Percentiles rank a stretch among this genome's conserved stretches.
Conservation (phyloP, 352 stramenopile genomes). For the Phytophthora constricta region DNA sequence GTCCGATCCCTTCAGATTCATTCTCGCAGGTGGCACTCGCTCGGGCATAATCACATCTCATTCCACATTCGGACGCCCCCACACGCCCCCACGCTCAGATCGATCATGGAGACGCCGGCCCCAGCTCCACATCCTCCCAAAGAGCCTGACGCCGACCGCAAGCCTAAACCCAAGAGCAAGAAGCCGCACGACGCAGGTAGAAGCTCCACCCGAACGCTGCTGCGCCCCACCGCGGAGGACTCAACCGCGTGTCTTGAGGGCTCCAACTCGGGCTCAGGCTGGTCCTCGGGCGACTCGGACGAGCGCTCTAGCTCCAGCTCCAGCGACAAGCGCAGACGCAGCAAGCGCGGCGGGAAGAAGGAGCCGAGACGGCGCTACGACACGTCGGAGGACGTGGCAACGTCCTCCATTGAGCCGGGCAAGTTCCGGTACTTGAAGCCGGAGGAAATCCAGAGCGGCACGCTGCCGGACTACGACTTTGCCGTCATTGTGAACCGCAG, state of each 20-base stretch:
- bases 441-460: conserved; percentile 72
- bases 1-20: too few species aligned
- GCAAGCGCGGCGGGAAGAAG: conserved; percentile 14
- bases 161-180: conserved; percentile 14
- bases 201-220: not conserved
- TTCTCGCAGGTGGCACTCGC: too few species aligned
- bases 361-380: conserved; percentile 5
- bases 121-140: not conserved
- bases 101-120: too few species aligned
- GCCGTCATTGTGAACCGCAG: conserved; percentile 81
- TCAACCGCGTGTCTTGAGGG: conserved; percentile 69
- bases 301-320: conserved; percentile 29
- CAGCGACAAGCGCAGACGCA: conserved; percentile 19
- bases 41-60: too few species aligned
- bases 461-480: conserved; percentile 76
- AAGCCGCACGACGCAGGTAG: not conserved
- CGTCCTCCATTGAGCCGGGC: conserved; percentile 31
- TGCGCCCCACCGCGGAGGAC: conserved; percentile 40
- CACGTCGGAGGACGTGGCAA: conserved; percentile 34
- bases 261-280: conserved; percentile 23
- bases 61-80: too few species aligned
- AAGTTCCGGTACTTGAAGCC: conserved; percentile 86
- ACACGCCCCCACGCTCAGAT: too few species aligned
- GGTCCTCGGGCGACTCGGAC: conserved; percentile 31
- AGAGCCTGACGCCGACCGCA: too few species aligned